These are phyloP conservation scores for Plenodomus tracheiphilus DNA, from an alignment of 2,329 filamentous ascomycete genomes.

Conservation along the genomic window DNA sequence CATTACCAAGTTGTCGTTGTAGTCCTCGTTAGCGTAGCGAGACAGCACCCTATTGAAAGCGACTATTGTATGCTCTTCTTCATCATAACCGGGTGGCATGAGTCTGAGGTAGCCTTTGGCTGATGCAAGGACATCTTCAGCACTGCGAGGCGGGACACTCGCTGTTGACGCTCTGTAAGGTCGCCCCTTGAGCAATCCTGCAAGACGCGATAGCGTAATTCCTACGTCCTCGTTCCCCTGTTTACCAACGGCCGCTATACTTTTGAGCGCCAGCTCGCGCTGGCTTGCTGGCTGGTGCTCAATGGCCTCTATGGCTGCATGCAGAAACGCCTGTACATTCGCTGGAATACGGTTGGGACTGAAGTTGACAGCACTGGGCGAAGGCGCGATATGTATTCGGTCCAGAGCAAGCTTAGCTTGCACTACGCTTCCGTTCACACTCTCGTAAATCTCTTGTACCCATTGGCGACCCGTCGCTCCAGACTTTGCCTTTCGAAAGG, in stretches of 20 bases:
- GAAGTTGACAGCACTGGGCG: conserved; percentile 2
- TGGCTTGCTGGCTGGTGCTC: neutral
- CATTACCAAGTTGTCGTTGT: conserved; percentile 10
- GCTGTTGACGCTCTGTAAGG: neutral
- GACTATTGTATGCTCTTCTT: conserved; percentile 2
- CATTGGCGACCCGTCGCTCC: conserved; percentile 2
- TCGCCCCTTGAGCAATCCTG: conserved; percentile 2
- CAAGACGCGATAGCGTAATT: conserved; percentile 4
- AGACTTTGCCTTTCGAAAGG: conserved; percentile 1
- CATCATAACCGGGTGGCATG: neutral
- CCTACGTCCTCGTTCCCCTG: neutral
- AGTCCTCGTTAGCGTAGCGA: conserved; percentile 6
- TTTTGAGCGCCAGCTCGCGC: conserved; percentile 2
- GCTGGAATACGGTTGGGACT: conserved; percentile 3
- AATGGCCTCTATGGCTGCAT: conserved; percentile 2
- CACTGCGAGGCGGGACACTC: conserved; percentile 2
- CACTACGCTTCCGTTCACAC: conserved; percentile 5
- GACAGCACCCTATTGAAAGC: conserved; percentile 3
- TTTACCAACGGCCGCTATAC: conserved; percentile 6
- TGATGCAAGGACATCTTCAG: conserved; percentile 4
- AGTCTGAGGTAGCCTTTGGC: conserved; percentile 6
- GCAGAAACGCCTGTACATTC: conserved; percentile 6
- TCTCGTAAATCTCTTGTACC: conserved; percentile 2
- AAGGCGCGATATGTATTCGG: conserved; percentile 8
- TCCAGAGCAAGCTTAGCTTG: conserved; percentile 13